Evolutionary conservation across 2,329 filamentous ascomycete genomes (phyloP).

Genomic region (Hypoxylon sp.): DNA sequence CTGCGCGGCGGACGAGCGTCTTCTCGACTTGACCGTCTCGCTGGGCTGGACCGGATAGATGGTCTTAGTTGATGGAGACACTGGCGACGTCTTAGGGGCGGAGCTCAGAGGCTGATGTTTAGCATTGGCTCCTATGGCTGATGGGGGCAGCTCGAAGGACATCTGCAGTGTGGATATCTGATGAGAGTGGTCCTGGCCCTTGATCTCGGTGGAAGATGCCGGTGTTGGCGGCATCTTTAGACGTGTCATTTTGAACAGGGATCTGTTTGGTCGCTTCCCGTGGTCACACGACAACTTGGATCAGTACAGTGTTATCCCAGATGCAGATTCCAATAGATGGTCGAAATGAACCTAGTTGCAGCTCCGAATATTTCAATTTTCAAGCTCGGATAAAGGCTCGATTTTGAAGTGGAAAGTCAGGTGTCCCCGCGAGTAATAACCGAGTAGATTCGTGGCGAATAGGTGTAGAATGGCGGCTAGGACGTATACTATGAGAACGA

Average conservation of each 20-base stretch:
- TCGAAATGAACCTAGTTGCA: conserved; percentile 5
- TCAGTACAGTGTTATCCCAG: conserved; percentile 8
- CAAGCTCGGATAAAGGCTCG: conserved; percentile 11
- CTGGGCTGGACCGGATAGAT: conserved; percentile 63
- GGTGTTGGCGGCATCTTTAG: conserved; percentile 80
- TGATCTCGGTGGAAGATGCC: conserved; percentile 84
- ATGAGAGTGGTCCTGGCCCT: conserved; percentile 76
- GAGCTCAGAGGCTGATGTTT: conserved; percentile 64
- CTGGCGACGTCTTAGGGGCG: conserved; percentile 54
- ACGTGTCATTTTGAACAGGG: conserved; percentile 71
- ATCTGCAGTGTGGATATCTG: conserved; percentile 74
- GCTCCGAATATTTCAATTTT: conserved; percentile 3
- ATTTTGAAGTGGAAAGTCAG: conserved; percentile 13
- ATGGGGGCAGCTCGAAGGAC: conserved; percentile 82
- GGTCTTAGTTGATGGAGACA: conserved; percentile 50
- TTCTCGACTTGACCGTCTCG: conserved; percentile 66
- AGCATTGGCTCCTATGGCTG: conserved; percentile 71
- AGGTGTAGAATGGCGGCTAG: conserved; percentile 11
- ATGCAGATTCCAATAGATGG: neutral
- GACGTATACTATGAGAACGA: conserved; percentile 20
- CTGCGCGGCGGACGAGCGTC: conserved; percentile 65
- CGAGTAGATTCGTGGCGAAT: conserved; percentile 11
- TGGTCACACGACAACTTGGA: conserved; percentile 33
- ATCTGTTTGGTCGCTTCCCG: conserved; percentile 14
- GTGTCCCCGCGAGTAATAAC: conserved; percentile 1